phyloP scores from a whole-genome alignment of 305 asterid species.

The Fraxinus paxiana region DNA sequence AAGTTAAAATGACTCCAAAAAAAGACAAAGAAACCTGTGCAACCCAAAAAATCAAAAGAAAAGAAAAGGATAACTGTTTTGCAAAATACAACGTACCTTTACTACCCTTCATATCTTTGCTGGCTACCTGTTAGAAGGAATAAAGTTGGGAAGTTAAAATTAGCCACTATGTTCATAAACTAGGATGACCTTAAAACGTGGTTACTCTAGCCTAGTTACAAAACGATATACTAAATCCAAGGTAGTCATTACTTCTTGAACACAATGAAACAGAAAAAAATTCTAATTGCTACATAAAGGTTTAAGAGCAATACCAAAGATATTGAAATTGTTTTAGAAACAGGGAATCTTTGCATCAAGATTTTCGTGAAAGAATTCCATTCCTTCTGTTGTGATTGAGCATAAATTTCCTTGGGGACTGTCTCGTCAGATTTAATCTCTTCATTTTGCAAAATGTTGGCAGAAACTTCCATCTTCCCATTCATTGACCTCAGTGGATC shows the following conservation, averaged over 20 bases:
- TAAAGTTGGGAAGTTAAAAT: constrained; percentile 20
- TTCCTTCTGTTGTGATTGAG: constrained; percentile 45
- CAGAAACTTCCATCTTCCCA: constrained; percentile 28
- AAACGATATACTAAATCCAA: background rate
- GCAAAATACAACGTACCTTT: constrained; percentile 47
- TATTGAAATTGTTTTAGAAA: constrained; percentile 44
- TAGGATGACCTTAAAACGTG: background rate
- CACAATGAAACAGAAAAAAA: background rate
- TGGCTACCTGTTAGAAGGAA: constrained; percentile 43
- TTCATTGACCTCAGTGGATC: constrained; percentile 52
- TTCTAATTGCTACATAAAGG: background rate
- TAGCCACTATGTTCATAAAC: constrained; percentile 10
- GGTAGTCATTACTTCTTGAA: background rate
- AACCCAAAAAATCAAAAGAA: constrained; percentile 24
- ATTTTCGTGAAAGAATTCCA: constrained; percentile 65
- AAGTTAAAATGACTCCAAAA: background rate
- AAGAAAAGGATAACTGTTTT: constrained; percentile 5
- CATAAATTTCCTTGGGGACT: constrained; percentile 22
- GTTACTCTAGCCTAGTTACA: constrained; percentile 8
- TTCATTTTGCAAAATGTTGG: constrained; percentile 29
- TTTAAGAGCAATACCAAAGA: constrained; percentile 40
- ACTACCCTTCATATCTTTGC: constrained; percentile 47
- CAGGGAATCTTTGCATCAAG: constrained; percentile 67
- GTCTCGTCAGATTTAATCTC: constrained; percentile 25
- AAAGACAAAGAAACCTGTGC: constrained; percentile 6